These are phyloP conservation scores for Cladosporium sp. DNA, from an alignment of 2,329 filamentous ascomycete species.

Conservation along the genomic window DNA sequence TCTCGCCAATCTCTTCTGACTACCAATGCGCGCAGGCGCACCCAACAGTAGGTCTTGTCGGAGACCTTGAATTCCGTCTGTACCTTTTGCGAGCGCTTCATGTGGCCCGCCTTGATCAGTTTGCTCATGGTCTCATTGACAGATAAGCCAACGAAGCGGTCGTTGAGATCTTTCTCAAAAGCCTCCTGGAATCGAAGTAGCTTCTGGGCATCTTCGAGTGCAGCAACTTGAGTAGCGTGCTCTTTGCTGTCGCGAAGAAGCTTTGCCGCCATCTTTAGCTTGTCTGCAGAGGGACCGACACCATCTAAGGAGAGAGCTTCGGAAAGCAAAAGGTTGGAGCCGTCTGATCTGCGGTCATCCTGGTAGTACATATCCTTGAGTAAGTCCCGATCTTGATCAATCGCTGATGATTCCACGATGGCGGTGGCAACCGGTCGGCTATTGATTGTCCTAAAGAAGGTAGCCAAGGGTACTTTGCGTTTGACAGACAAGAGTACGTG, in stretches of 20 bases:
- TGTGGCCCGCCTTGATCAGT: slow-evolving; percentile 75
- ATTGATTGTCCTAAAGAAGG: slow-evolving; percentile 90
- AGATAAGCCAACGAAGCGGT: slow-evolving; percentile 70
- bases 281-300: slow-evolving; percentile 69
- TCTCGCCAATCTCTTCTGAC: slow-evolving; percentile 89
- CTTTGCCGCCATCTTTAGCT: slow-evolving; percentile 80
- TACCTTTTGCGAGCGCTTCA: slow-evolving; percentile 80
- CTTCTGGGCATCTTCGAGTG: slow-evolving; percentile 73
- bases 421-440: slow-evolving; percentile 79
- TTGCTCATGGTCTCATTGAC: slow-evolving; percentile 92
- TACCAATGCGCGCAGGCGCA: slow-evolving; percentile 79
- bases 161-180: slow-evolving; percentile 74
- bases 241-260: slow-evolving; percentile 82
- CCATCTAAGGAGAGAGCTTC: slow-evolving; percentile 76
- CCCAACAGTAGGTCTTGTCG: slow-evolving; percentile 87
- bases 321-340: slow-evolving; percentile 78
- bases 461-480: slow-evolving; percentile 82
- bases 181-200: slow-evolving; percentile 81
- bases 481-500: slow-evolving; percentile 84
- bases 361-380: slow-evolving; percentile 97
- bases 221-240: slow-evolving; percentile 65
- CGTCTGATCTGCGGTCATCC: slow-evolving; percentile 84
- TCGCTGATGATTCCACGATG: slow-evolving; percentile 79
- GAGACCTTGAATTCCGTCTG: slow-evolving; percentile 89
- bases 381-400: slow-evolving; percentile 72